Conservation (phyloP, 2,329 filamentous ascomycete genomes). For the Claviceps sp. region DNA sequence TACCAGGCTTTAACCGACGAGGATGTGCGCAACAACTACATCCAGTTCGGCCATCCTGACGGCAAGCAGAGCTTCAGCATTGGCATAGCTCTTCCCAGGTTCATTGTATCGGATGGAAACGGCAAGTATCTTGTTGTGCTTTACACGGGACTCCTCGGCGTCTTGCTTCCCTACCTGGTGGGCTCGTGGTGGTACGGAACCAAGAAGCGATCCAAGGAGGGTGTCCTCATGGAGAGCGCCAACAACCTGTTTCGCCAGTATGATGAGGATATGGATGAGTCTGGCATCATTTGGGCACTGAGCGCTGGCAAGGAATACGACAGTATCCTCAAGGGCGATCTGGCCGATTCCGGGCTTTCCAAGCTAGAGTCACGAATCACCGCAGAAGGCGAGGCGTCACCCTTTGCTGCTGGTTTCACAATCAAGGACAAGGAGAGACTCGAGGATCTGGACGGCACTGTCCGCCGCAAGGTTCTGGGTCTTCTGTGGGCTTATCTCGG, state of each 20-base stretch:
- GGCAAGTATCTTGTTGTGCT: constrained; percentile 89
- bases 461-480: constrained; percentile 72
- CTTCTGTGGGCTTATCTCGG: constrained; percentile 93
- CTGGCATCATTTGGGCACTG: constrained; percentile 65
- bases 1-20: constrained; percentile 98
- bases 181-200: constrained; percentile 99
- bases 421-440: constrained; percentile 64
- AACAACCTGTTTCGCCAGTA: constrained; percentile 93
- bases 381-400: constrained; percentile 39
- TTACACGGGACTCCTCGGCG: constrained; percentile 77
- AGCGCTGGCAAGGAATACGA: constrained; percentile 81
- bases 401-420: constrained; percentile 45
- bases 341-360: constrained; percentile 65
- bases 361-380: constrained; percentile 74
- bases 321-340: constrained; percentile 59
- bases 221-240: constrained; percentile 81
- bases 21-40: constrained; percentile 91
- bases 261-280: constrained; percentile 68
- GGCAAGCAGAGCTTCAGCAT: constrained; percentile 98
- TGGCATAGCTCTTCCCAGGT: constrained; percentile 86
- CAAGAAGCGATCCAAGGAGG: constrained; percentile 84
- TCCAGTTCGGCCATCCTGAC: constrained; percentile 91
- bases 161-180: constrained; percentile 82
- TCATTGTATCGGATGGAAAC: constrained; percentile 84
- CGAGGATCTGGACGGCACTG: constrained; percentile 65